These are phyloP conservation scores for Ormosia emarginata DNA, from an alignment of 306 rosid species.

Conservation along the genomic window DNA sequence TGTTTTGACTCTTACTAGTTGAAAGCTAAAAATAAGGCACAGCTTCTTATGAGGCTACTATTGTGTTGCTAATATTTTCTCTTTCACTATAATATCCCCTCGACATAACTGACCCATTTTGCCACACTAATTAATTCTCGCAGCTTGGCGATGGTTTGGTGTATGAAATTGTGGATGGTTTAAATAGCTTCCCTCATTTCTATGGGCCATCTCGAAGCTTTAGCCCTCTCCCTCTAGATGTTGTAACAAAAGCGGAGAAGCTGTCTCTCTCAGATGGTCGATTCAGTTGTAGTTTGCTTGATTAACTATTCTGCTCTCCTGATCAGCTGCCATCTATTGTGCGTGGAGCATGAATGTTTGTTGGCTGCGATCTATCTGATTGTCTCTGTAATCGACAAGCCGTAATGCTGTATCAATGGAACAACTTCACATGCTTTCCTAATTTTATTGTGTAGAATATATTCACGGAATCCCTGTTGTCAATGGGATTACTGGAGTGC, in stretches of 20 bases:
- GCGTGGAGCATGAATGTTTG: not conserved
- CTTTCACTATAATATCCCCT: not conserved
- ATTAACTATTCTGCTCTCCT: constrained; percentile 14
- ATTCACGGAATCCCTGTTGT: not conserved
- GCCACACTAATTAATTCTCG: not conserved
- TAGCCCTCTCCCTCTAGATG: constrained; percentile 59
- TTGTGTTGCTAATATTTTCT: constrained; percentile 5
- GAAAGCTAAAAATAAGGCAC: not conserved
- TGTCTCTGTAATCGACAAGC: constrained; percentile 3
- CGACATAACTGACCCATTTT: not conserved
- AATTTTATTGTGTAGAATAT: not conserved
- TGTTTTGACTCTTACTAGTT: not conserved
- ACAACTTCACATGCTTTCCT: not conserved
- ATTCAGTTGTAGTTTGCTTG: constrained; percentile 65
- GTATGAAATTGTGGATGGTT: constrained; percentile 68
- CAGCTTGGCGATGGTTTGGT: constrained; percentile 90
- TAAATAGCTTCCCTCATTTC: constrained; percentile 79
- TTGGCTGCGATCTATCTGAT: not conserved
- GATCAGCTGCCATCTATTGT: not conserved
- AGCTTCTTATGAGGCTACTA: not conserved
- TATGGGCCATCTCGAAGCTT: constrained; percentile 83
- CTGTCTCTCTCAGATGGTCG: constrained; percentile 49
- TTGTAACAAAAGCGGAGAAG: constrained; percentile 69
- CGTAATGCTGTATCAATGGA: not conserved
- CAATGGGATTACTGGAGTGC: not conserved